These are phyloP conservation scores for Sechiopsis laciniata DNA, from an alignment of 306 rosid species.

Conservation along the genomic window DNA sequence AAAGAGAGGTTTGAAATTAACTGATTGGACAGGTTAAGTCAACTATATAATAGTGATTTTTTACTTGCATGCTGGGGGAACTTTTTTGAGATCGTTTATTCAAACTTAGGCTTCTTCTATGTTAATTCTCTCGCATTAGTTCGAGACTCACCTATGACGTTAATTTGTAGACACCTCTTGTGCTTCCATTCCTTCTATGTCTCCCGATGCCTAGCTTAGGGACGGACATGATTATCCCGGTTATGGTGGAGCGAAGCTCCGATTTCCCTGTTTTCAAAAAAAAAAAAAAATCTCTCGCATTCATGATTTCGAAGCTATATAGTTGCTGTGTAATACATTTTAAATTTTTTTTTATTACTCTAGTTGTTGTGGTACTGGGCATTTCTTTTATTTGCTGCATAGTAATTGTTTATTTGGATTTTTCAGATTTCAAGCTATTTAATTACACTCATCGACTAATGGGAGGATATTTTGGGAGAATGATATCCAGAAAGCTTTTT, in stretches of 20 bases:
- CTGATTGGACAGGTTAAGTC: neutral
- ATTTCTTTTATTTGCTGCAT: neutral
- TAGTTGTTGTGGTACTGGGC: neutral
- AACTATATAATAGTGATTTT: neutral
- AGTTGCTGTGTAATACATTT: neutral
- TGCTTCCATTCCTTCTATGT: too few species aligned
- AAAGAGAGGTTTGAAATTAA: neutral
- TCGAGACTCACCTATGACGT: too few species aligned
- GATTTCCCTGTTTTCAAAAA: too few species aligned
- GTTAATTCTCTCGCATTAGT: neutral
- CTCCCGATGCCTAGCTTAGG: too few species aligned
- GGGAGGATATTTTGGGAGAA: neutral
- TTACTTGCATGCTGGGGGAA: neutral
- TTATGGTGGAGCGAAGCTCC: too few species aligned
- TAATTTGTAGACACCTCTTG: too few species aligned
- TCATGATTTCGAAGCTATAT: neutral
- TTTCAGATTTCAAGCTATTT: conserved; percentile 9
- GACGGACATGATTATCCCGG: too few species aligned
- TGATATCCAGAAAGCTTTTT: neutral
- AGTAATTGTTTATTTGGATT: neutral
- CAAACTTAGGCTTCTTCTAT: neutral
- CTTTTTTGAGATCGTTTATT: neutral
- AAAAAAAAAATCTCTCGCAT: neutral
- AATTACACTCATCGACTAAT: too few species aligned
- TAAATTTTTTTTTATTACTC: neutral